A percentile compares a stretch with the other conserved stretches of the same genome.
These are phyloP conservation scores for Yamadazyma blattariae DNA, from an alignment of 1,139 yeast species.

Conservation along the genomic window DNA sequence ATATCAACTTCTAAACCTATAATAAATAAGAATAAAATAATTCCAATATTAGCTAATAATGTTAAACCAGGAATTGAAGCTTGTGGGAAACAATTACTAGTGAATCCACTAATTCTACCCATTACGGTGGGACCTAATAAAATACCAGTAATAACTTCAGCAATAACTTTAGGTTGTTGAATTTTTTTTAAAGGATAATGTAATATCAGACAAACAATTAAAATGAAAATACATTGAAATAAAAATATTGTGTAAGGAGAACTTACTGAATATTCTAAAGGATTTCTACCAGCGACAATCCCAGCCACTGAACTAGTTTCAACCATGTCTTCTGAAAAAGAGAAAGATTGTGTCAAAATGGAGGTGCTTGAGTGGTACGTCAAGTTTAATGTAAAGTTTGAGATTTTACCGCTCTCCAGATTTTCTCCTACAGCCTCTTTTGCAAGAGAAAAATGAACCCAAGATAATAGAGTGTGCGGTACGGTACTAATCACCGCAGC, in stretches of 20 bases:
- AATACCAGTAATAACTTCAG: constrained; percentile 76
- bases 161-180: constrained; percentile 74
- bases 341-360: too few species aligned
- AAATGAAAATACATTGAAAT: constrained; percentile 58
- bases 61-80: constrained; percentile 62
- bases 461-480: too few species aligned
- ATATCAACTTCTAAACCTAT: constrained; percentile 78
- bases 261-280: constrained; percentile 53
- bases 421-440: too few species aligned
- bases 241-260: constrained; percentile 61
- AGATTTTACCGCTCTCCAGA: too few species aligned
- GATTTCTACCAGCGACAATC: constrained; percentile 69
- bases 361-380: too few species aligned
- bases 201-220: constrained; percentile 50
- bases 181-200: constrained; percentile 57
- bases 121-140: constrained; percentile 67
- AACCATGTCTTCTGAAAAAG: too few species aligned
- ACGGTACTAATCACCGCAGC: too few species aligned
- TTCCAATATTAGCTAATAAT: constrained; percentile 68
- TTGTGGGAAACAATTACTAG: constrained; percentile 59
- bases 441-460: too few species aligned
- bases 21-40: constrained; percentile 68
- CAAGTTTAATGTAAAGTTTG: too few species aligned
- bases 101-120: constrained; percentile 68
- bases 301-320: constrained; percentile 46